Conservation (phyloP, 352 stramenopile species). For the Phytophthora megakarya region DNA sequence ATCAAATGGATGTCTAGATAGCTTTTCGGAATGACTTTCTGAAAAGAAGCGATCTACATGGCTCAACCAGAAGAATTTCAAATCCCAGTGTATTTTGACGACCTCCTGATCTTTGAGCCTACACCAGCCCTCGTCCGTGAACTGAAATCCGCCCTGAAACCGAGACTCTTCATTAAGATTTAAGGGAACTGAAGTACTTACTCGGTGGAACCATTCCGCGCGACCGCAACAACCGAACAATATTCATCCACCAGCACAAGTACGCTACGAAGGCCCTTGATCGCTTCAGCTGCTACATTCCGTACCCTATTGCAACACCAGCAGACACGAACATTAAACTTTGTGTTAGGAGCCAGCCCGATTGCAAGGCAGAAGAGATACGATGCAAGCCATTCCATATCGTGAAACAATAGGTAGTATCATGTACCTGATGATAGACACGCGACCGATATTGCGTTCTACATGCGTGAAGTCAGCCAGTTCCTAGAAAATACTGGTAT, state of each 20-base stretch:
- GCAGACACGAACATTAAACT: constrained; percentile 19
- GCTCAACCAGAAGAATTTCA: too few relatives aligned
- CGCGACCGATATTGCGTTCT: constrained; percentile 14
- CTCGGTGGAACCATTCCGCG: constrained; percentile 18
- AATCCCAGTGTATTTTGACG: not conserved
- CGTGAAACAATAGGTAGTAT: not conserved
- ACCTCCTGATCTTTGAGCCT: too few relatives aligned
- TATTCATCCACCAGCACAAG: constrained; percentile 26
- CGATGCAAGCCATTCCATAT: not conserved
- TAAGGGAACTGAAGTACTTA: constrained; percentile 24
- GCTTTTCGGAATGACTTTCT: not conserved
- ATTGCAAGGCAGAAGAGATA: not conserved
- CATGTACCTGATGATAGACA: constrained; percentile 1
- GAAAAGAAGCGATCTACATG: too few relatives aligned
- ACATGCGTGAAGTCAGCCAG: constrained; percentile 24
- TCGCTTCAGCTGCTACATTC: constrained; percentile 9
- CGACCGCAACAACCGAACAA: constrained; percentile 25
- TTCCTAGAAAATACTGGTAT: constrained; percentile 25
- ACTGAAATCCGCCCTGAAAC: constrained; percentile 12
- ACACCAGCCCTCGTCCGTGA: constrained; percentile 4
- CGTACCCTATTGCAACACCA: constrained; percentile 19
- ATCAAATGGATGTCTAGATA: constrained; percentile 41
- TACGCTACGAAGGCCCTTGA: constrained; percentile 34
- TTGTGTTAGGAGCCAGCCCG: not conserved
- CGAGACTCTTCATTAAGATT: constrained; percentile 19